Conservation (phyloP, 345 rosid species). For the Psidium friedrichsthalianum region DNA sequence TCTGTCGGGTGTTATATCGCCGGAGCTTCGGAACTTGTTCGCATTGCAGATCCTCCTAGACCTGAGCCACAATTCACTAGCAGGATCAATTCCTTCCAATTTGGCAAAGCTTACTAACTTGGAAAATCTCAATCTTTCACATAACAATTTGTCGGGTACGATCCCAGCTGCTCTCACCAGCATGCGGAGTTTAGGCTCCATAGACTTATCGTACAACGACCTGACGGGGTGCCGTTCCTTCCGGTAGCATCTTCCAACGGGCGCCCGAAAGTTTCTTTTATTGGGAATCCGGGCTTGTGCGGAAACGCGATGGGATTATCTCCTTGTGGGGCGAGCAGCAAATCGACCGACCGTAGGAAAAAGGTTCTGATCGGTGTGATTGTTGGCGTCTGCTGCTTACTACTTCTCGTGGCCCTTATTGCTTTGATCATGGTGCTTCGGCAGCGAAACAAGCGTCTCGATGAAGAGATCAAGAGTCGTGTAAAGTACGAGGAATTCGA, state of each 20-base stretch:
- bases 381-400: conserved; percentile 21
- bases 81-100: conserved; percentile 36
- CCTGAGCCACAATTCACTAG: conserved; percentile 58
- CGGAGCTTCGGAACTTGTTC: conserved; percentile 27
- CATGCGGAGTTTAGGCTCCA: conserved; percentile 30
- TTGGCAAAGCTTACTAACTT: conserved; percentile 23
- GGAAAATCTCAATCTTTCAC: conserved; percentile 47
- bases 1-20: conserved; percentile 39
- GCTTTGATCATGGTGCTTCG: conserved; percentile 1
- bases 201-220: conserved; percentile 50
- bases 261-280: conserved; percentile 22
- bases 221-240: conserved; percentile 48
- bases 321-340: conserved; percentile 15
- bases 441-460: conserved; percentile 1
- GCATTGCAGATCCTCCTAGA: conserved; percentile 30
- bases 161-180: conserved; percentile 37
- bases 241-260: conserved; percentile 22
- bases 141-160: conserved; percentile 36
- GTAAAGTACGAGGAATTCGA: neutral
- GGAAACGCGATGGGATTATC: conserved; percentile 32
- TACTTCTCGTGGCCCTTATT: conserved; percentile 7
- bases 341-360: conserved; percentile 11
- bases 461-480: conserved; percentile 18
- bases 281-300: conserved; percentile 51
- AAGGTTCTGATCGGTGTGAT: conserved; percentile 19